Conservation (phyloP, 768 basidiomycete species). For the Holtermanniella nyarrowii region DNA sequence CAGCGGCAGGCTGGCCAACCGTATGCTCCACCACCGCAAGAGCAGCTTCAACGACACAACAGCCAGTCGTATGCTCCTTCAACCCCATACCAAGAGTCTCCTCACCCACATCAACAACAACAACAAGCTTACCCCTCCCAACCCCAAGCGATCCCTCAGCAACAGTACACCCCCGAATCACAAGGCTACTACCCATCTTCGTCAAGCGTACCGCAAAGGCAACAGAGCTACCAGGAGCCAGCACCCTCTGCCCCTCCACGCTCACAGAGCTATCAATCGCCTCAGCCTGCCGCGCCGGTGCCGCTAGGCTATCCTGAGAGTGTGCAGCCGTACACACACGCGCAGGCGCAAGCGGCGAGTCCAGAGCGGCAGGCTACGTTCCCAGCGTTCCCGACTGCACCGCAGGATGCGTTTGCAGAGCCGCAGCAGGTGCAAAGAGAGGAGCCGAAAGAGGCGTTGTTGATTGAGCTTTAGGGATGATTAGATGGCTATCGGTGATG, state of each 20-base stretch:
- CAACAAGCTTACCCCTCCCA: conserved; percentile 10
- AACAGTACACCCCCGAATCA: too few relatives aligned
- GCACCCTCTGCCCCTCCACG: too few relatives aligned
- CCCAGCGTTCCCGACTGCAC: conserved; percentile 38
- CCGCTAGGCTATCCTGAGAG: not conserved
- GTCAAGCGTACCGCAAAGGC: too few relatives aligned
- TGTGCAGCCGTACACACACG: not conserved
- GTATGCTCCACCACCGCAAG: not conserved
- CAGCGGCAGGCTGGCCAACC: not conserved
- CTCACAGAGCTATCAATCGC: too few relatives aligned
- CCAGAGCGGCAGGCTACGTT: conserved; percentile 11
- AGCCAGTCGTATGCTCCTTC: not conserved
- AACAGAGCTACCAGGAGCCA: too few relatives aligned
- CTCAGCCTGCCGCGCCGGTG: too few relatives aligned
- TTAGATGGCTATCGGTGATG: too few relatives aligned
- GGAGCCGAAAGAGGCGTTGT: conserved; percentile 32
- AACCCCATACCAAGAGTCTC: not conserved
- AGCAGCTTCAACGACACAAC: not conserved
- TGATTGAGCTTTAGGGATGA: conserved; percentile 36
- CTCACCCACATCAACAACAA: not conserved
- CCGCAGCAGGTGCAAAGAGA: conserved; percentile 20
- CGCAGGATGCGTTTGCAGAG: conserved; percentile 9
- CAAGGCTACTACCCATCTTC: too few relatives aligned
- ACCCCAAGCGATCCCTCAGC: conserved; percentile 23
- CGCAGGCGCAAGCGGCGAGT: too few relatives aligned